Evolutionary conservation across 176 grass and related monocot genomes (phyloP).

Genomic region (Carex littledalei): DNA sequence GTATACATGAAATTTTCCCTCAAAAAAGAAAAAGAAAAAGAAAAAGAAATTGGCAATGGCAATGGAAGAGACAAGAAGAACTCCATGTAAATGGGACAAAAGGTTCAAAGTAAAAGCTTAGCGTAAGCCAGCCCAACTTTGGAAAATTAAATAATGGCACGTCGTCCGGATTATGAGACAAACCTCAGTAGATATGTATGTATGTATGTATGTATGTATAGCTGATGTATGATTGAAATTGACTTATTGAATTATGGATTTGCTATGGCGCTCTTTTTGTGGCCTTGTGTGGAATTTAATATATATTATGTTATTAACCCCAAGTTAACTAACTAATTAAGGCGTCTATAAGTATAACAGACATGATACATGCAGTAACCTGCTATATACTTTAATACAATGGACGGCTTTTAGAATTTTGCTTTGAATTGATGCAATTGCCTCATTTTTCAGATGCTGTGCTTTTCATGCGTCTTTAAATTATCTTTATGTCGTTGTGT

Average conservation of each 20-base stretch:
- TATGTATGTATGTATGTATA: neutral
- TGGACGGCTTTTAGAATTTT: neutral
- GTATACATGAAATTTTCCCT: too few relatives aligned
- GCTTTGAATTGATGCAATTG: neutral
- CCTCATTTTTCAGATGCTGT: constrained; percentile 8
- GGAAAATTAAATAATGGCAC: neutral
- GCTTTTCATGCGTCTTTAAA: neutral
- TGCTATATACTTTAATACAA: neutral
- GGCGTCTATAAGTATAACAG: neutral
- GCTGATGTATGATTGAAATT: constrained; percentile 5
- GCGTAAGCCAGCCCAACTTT: neutral
- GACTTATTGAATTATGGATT: neutral
- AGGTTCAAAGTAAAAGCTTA: neutral
- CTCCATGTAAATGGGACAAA: neutral
- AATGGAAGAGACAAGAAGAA: neutral
- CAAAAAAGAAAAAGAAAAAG: neutral
- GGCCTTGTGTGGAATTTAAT: neutral
- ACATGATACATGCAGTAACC: neutral
- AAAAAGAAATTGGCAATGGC: too few relatives aligned
- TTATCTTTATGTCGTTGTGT: constrained; percentile 4
- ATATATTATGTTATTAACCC: neutral
- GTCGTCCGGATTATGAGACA: neutral
- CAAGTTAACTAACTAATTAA: too few relatives aligned
- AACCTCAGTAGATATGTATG: neutral
- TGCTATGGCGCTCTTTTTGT: neutral